Base-by-base conservation (phyloP, 805 yeast species). In the Candida orba region DNA sequence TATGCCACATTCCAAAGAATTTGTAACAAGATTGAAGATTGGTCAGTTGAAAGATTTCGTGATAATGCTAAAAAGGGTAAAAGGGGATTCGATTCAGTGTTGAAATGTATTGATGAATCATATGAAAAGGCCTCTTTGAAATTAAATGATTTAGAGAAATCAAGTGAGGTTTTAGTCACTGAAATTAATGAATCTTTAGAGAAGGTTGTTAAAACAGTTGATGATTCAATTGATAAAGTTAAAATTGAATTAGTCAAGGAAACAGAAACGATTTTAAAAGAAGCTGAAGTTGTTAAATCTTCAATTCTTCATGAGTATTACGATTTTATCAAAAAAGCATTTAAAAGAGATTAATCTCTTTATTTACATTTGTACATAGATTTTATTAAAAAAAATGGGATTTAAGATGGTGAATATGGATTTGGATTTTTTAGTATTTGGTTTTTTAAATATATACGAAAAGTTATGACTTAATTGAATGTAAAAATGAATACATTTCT, bases 1-100 rank as follows among this genome's bases (percentile, higher is more conserved):
- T 84, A 81, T 62, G 86, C 88, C 8, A 69, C 83, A 3, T 73
- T 88, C 64, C 65, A 71, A 43, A 73, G 77, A 46, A 64, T 93
- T 6, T 84, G 95, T 60, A 84, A 79, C 58, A 81, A 84, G 62
- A 70, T 91, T 48, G 99, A 91, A 63, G 95, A 88, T 40, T 91
- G 96, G 95, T 78, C 90, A 0, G 83, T 87, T 6, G 86, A 85
- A 57, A 71, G 97, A 60, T 93, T 91, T 63, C 78, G 81, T 37
- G 93, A 86, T 60, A 91, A 91, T 62, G 96, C 98, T 14, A 65
- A 65, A 43, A 76, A 76, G 53, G 99, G 99, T 27, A 83, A 80
- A 52, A 52, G 65, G 27, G 99, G 96, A 0, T 90, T 91, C 53
- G 98, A 93, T 49, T 62, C 76, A 3, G 97, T 93, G 3, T 68